phyloP scores from a whole-genome alignment of 2,329 filamentous ascomycete genomes.

The Hymenoscyphus salicellus region DNA sequence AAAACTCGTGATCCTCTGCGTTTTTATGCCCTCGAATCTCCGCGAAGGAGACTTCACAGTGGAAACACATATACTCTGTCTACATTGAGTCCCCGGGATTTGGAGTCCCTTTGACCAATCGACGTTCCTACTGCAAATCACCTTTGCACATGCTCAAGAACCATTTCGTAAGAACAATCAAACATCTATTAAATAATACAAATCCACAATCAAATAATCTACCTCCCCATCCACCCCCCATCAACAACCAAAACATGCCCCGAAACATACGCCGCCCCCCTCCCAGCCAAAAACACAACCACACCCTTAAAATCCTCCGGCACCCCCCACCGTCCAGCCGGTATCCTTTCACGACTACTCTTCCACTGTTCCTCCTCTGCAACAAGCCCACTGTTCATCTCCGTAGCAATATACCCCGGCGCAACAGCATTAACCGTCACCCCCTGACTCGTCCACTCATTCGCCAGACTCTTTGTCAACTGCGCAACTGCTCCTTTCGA shows the following conservation, averaged over 20 bases:
- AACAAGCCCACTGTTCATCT: conserved; percentile 86
- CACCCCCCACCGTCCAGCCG: conserved; percentile 76
- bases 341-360: conserved; percentile 77
- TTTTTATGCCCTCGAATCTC: not conserved
- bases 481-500: conserved; percentile 83
- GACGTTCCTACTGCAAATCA: no score
- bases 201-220: not conserved
- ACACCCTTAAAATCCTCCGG: conserved; percentile 88
- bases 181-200: not conserved
- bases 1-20: not conserved
- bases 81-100: no score
- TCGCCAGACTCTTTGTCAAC: conserved; percentile 62
- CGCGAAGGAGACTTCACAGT: not conserved
- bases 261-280: conserved; percentile 75
- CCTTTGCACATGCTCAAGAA: not conserved
- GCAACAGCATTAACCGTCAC: conserved; percentile 86
- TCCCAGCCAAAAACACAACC: conserved; percentile 72
- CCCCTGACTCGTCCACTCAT: conserved; percentile 79
- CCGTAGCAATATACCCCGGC: conserved; percentile 87
- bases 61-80: not conserved
- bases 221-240: conserved; percentile 81
- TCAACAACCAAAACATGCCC: conserved; percentile 82
- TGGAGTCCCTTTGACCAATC: no score
- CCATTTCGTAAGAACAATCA: not conserved
- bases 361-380: conserved; percentile 65